phyloP scores from a whole-genome alignment of 148 eudicot species.

The Vaccinium vitisidaea region DNA sequence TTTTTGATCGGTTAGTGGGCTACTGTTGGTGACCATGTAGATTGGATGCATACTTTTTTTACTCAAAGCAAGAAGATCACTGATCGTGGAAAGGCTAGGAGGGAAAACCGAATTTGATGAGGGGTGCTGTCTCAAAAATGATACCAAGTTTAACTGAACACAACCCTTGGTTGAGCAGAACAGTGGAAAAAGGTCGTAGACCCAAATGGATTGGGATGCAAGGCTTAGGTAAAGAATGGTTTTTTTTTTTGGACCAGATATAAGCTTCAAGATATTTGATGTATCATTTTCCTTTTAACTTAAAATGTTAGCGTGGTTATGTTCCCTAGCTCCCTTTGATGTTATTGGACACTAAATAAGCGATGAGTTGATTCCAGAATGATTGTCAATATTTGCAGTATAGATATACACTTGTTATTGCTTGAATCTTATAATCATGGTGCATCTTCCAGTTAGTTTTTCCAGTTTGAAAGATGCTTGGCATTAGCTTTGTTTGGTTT shows the following conservation, averaged over 20 bases:
- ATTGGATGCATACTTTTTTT: not conserved
- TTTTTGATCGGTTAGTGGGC: constrained; percentile 5
- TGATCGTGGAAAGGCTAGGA: not conserved
- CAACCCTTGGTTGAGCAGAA: not conserved
- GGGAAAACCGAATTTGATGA: not conserved
- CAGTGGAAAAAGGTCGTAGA: not conserved
- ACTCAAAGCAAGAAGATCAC: not conserved
- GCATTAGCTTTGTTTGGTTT: not conserved
- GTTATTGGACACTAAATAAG: not conserved
- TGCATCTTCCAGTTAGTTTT: too few species aligned
- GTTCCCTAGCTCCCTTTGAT: too few species aligned
- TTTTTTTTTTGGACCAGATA: not conserved
- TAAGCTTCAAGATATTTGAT: not conserved
- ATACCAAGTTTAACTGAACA: not conserved
- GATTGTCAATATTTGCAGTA: not conserved
- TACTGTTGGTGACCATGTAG: not conserved
- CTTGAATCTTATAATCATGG: not conserved
- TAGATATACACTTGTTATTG: not conserved
- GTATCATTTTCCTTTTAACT: not conserved
- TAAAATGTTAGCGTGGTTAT: not conserved
- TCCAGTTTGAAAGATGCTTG: not conserved
- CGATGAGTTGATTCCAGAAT: not conserved
- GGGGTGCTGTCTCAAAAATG: not conserved
- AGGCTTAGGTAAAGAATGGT: not conserved
- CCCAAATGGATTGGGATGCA: not conserved